A percentile compares a stretch with the other conserved stretches of the same genome.
Conservation (phyloP, 208 protist species). For the Ichthyophonus hoferi region DNA sequence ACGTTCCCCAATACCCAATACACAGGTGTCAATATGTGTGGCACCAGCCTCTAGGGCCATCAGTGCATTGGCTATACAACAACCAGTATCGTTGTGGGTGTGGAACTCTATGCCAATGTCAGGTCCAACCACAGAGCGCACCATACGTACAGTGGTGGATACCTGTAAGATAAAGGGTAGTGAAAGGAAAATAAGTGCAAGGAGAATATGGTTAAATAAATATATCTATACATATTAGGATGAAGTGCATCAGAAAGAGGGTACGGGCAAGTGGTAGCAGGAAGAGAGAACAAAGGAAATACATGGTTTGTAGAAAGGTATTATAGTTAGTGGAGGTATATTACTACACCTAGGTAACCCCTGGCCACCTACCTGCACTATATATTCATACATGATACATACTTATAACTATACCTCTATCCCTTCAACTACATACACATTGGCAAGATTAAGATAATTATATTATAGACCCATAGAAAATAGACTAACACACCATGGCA, state of each 20-base stretch:
- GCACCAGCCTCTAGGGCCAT: conserved; percentile 60
- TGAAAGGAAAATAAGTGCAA: background rate
- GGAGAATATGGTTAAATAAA: background rate
- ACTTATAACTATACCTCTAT: background rate
- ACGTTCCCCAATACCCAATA: conserved; percentile 69
- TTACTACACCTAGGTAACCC: no score
- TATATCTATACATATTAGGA: background rate
- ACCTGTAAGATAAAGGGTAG: conserved; percentile 24
- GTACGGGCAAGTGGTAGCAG: no score
- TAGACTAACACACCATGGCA: conserved; percentile 12
- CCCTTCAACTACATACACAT: background rate
- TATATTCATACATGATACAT: no score
- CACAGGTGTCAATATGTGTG: conserved; percentile 67
- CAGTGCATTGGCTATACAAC: conserved; percentile 61
- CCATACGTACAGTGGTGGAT: conserved; percentile 44
- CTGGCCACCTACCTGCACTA: no score
- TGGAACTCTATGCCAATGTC: conserved; percentile 65
- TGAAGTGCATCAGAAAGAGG: no score
- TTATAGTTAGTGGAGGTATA: background rate
- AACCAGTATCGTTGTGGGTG: conserved; percentile 70
- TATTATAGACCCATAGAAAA: no score
- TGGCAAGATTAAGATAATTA: no score
- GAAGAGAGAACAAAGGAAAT: no score
- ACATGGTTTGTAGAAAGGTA: background rate
- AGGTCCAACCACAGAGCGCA: conserved; percentile 36